A percentile compares a stretch with the other conserved stretches of the same genome.
phyloP scores from a whole-genome alignment of 176 grass and related monocot genomes.

The Aechmea fasciata region DNA sequence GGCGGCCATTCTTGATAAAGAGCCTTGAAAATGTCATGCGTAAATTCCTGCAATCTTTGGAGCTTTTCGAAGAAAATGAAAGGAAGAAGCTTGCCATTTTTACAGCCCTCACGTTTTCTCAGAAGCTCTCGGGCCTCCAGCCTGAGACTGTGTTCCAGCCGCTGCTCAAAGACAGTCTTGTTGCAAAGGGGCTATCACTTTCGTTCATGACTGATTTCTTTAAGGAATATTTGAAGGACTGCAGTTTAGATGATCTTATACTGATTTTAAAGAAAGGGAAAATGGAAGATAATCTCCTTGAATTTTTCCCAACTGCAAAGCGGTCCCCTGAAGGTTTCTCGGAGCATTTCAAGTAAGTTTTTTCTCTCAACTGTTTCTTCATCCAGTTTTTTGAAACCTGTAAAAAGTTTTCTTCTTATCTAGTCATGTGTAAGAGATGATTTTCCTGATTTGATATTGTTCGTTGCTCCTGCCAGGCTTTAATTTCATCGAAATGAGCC shows the following conservation, averaged over 20 bases:
- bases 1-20: conserved; percentile 89
- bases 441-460: no score
- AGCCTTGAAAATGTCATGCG: conserved; percentile 98
- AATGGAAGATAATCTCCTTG: conserved; percentile 91
- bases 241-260: conserved; percentile 94
- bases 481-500: no score
- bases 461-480: no score
- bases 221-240: conserved; percentile 80
- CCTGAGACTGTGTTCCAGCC: conserved; percentile 94
- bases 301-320: conserved; percentile 78
- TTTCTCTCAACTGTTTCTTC: background rate
- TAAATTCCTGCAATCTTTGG: conserved; percentile 88
- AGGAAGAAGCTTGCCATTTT: conserved; percentile 90
- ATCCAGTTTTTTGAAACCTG: background rate
- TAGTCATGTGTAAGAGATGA: no score
- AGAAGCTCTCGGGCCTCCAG: conserved; percentile 82
- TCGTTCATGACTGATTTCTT: conserved; percentile 88
- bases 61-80: conserved; percentile 92
- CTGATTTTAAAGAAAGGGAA: conserved; percentile 84
- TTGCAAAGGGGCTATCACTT: conserved; percentile 91
- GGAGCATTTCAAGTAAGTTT: conserved; percentile 76
- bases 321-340: conserved; percentile 61
- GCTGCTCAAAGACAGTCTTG: conserved; percentile 88
- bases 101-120: conserved; percentile 94
- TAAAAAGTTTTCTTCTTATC: background rate